Base-by-base conservation (phyloP, 2,329 filamentous ascomycete genomes). In the Aschersonia sp. region DNA sequence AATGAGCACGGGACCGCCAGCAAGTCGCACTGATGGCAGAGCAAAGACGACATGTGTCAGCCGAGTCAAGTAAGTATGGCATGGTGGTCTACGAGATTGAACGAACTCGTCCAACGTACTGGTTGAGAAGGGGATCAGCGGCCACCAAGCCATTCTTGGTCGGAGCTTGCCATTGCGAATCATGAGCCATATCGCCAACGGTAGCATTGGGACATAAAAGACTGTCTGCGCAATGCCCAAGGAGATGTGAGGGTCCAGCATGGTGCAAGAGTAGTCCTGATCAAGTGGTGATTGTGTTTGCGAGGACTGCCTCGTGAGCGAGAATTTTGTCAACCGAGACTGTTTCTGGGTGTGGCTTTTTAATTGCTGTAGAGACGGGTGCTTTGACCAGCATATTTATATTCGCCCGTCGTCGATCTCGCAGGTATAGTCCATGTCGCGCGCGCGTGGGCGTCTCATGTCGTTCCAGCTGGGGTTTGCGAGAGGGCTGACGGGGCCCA, bases 71-170 rank as follows among this genome's bases (percentile, higher is more conserved):
- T 40, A 20, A 9, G 38, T 20, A 20, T 20, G 20, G 20, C 20
- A 20, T 20, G 20, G 20, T 20, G 20, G 20, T 20, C 20, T 20
- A 20, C 20, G 20, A 20, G 20, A 20, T 20, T 20, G 20, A 20
- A 20, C 20, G 32, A 38, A 38, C 7, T 38, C 32, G 5, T 5
- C 10, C 10, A 40, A 44, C 51, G 2, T 52, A 58, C 56, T 54
- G 5, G 57, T 41, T 30, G 51, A 55, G 30, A 59, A 59, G 2
- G 53, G 50, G 10, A 59, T 54, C 10, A 57, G 42, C 5, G 55
- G 55, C 51, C 54, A 59, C 58, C 58, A 60, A 2, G 58, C 56
- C 52, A 58, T 51, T 5, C 54, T 54, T 5, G 58, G 58, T 4
- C 55, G 56, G 30, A 55, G 53, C n/a, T 46, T 53, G 50, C 55